phyloP scores from a whole-genome alignment of 768 basidiomycete species.

The Sporobolomyces phaffii region DNA sequence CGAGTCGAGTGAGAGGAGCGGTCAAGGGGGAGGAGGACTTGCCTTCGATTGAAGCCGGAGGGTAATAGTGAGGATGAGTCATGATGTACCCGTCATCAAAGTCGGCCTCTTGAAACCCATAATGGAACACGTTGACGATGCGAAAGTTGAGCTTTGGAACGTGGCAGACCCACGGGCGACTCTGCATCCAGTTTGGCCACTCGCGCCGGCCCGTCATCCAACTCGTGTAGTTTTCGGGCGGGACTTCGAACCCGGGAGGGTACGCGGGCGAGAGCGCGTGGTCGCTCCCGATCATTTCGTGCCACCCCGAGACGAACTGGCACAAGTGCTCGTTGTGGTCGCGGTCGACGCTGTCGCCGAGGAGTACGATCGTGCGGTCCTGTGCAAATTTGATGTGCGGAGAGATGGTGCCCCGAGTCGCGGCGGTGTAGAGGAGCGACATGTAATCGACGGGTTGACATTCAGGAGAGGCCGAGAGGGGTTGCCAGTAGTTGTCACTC shows the following conservation, averaged over 20 bases:
- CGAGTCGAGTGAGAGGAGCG: neutral
- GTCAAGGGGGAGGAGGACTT: neutral
- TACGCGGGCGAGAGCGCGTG: conserved; percentile 18
- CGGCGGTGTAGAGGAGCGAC: neutral
- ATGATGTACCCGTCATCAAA: conserved; percentile 10
- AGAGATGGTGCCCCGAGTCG: neutral
- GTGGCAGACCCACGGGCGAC: conserved; percentile 22
- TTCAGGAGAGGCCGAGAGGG: conserved; percentile 3
- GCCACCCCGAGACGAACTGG: conserved; percentile 3
- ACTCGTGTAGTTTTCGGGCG: conserved; percentile 13
- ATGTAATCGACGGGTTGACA: conserved; percentile 30
- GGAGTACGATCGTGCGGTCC: conserved; percentile 20
- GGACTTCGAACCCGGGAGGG: conserved; percentile 10
- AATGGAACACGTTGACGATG: conserved; percentile 36
- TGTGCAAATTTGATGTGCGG: conserved; percentile 1
- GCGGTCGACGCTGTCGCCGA: conserved; percentile 31
- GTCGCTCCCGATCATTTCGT: conserved; percentile 21
- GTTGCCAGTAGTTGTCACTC: conserved; percentile 21
- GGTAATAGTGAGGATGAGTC: conserved; percentile 25
- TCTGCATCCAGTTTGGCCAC: conserved; percentile 18
- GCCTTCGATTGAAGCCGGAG: conserved; percentile 27
- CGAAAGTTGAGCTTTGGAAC: conserved; percentile 13
- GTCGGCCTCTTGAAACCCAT: conserved; percentile 21
- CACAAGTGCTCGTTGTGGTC: conserved; percentile 26
- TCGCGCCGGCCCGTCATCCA: neutral